A percentile compares a stretch with the other conserved stretches of the same genome.
phyloP scores from a whole-genome alignment of 495 filamentous ascomycete species.

The Glarea lozoyensis region DNA sequence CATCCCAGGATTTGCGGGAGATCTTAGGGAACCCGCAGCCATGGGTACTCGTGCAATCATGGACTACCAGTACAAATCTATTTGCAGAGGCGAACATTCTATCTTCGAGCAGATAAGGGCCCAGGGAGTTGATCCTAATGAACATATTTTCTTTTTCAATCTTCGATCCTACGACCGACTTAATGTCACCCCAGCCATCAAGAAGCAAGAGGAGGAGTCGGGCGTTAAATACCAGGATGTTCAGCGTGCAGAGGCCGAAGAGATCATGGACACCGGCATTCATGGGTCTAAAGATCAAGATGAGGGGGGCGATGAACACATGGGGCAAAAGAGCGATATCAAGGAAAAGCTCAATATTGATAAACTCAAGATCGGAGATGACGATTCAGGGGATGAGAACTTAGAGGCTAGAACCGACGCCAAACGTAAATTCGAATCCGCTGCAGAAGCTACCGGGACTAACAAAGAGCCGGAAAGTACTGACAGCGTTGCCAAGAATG shows the following conservation, averaged over 20 bases:
- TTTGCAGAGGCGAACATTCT: conserved; percentile 81
- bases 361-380: conserved; percentile 4
- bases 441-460: conserved; percentile 33
- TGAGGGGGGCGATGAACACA: conserved; percentile 18
- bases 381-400: conserved; percentile 37
- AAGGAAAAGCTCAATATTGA: conserved; percentile 23
- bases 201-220: conserved; percentile 63
- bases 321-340: conserved; percentile 10
- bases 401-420: conserved; percentile 37
- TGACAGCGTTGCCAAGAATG: conserved; percentile 69
- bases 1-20: conserved; percentile 89
- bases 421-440: conserved; percentile 57
- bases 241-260: conserved; percentile 75
- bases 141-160: conserved; percentile 89
- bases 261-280: conserved; percentile 71
- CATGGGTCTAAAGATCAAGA: conserved; percentile 16
- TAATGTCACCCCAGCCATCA: conserved; percentile 64
- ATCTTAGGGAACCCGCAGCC: conserved; percentile 73
- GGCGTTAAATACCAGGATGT: conserved; percentile 78
- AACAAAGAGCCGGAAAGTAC: conserved; percentile 36
- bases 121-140: conserved; percentile 67
- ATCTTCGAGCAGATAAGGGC: conserved; percentile 73
- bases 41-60: conserved; percentile 88
- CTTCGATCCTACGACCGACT: conserved; percentile 83
- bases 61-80: conserved; percentile 97